Percentiles rank a stretch among this genome's conserved stretches.
Evolutionary conservation across 495 filamentous ascomycete species (phyloP).

Genomic region (Sphaerosporella brunnea): DNA sequence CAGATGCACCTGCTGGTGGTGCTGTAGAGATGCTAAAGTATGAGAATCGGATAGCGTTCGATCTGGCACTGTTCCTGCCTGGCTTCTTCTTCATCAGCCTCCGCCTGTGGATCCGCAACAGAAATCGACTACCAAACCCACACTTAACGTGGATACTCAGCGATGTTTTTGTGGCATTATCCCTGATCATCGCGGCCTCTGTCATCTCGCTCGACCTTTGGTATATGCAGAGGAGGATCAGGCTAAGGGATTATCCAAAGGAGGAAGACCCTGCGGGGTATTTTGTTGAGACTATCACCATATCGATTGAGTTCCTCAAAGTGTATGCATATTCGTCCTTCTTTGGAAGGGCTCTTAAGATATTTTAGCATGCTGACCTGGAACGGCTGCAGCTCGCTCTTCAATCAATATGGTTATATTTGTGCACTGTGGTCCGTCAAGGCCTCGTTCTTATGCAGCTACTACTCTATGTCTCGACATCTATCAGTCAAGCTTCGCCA

Average conservation of each 20-base stretch:
- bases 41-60: conserved; percentile 1
- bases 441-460: conserved; percentile 5
- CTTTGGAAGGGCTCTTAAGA: neutral
- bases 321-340: neutral
- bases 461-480: neutral
- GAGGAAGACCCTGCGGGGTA: neutral
- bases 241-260: neutral
- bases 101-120: neutral
- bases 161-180: neutral
- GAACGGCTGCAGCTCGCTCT: neutral
- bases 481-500: neutral
- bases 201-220: neutral
- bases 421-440: conserved; percentile 2
- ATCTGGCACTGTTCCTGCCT: neutral
- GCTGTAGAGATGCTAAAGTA: conserved; percentile 6
- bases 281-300: neutral
- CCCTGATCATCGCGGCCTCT: neutral
- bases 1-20: no score
- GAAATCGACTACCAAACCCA: neutral
- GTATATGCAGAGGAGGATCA: neutral
- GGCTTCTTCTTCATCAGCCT: neutral
- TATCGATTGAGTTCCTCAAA: neutral
- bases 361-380: neutral
- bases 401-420: conserved; percentile 1
- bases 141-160: neutral